These are phyloP conservation scores for Populus tremula DNA, from an alignment of 345 rosid genomes.

Conservation along the genomic window DNA sequence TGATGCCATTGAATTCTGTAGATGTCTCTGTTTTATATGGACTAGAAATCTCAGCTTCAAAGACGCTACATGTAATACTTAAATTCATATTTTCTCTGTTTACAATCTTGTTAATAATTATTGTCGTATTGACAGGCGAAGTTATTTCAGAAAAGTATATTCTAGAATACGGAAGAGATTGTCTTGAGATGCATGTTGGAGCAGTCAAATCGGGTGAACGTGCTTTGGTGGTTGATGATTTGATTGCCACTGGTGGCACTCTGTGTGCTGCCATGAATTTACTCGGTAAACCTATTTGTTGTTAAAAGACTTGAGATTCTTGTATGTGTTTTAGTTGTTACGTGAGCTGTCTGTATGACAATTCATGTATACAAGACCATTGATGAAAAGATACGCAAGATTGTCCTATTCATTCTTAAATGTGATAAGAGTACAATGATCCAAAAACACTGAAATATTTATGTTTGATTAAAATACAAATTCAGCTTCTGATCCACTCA, in stretches of 20 bases:
- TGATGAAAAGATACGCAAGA: no score
- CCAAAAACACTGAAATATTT: no score
- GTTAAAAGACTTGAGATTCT: background rate
- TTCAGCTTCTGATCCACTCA: no score
- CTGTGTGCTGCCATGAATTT: slow-evolving; percentile 89
- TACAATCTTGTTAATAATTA: background rate
- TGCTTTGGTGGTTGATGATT: slow-evolving; percentile 84
- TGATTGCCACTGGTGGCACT: slow-evolving; percentile 95
- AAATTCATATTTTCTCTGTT: background rate
- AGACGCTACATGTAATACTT: background rate
- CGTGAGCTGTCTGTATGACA: background rate
- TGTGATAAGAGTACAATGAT: no score
- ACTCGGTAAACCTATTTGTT: slow-evolving; percentile 48
- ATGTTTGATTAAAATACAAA: no score
- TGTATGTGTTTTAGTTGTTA: background rate
- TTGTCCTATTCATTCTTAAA: no score
- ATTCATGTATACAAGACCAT: no score
- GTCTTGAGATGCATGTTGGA: slow-evolving; percentile 93
- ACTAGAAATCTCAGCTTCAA: background rate
- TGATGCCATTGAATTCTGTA: background rate
- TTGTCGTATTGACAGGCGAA: slow-evolving; percentile 46
- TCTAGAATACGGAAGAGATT: slow-evolving; percentile 84
- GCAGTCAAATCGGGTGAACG: slow-evolving; percentile 73
- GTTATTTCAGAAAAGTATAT: slow-evolving; percentile 80
- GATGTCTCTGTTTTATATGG: background rate